phyloP scores from a whole-genome alignment of 2,329 filamentous ascomycete species.

The Pseudocercospora cruenta region DNA sequence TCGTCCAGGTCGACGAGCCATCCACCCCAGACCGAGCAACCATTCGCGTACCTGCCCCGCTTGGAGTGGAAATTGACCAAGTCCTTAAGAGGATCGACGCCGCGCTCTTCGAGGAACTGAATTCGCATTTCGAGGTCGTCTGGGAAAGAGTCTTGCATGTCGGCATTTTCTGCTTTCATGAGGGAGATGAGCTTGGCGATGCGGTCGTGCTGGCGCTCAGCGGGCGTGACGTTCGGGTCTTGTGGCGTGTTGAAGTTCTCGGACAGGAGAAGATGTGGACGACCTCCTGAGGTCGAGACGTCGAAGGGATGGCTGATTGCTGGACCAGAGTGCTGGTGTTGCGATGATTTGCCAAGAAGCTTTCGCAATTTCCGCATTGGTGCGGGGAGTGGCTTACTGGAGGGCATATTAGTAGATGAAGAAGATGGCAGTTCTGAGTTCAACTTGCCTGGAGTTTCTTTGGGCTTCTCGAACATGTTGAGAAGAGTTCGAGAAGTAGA shows the following conservation, averaged over 20 bases:
- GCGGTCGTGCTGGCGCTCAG: neutral
- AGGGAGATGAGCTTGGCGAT: neutral
- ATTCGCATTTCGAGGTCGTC: neutral
- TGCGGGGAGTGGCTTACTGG: neutral
- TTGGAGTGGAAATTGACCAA: neutral
- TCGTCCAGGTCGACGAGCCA: neutral
- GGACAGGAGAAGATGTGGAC: neutral
- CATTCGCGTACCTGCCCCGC: neutral
- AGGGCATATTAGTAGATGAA: neutral
- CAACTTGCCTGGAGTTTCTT: neutral
- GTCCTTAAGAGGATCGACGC: neutral
- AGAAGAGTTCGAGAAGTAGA: neutral
- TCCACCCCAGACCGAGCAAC: neutral
- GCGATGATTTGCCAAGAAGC: neutral
- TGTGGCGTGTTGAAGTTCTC: neutral
- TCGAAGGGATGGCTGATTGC: conserved; percentile 5
- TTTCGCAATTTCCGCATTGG: neutral
- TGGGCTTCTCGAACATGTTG: neutral
- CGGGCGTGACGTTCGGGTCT: neutral
- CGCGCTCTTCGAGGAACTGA: neutral
- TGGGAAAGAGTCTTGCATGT: neutral
- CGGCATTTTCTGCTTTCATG: neutral
- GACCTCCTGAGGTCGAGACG: neutral
- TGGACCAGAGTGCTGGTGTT: neutral
- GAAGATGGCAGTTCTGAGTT: neutral